These are phyloP conservation scores for Centrapalus pauciflorus DNA, from an alignment of 129 eudicot species.

Conservation along the genomic window DNA sequence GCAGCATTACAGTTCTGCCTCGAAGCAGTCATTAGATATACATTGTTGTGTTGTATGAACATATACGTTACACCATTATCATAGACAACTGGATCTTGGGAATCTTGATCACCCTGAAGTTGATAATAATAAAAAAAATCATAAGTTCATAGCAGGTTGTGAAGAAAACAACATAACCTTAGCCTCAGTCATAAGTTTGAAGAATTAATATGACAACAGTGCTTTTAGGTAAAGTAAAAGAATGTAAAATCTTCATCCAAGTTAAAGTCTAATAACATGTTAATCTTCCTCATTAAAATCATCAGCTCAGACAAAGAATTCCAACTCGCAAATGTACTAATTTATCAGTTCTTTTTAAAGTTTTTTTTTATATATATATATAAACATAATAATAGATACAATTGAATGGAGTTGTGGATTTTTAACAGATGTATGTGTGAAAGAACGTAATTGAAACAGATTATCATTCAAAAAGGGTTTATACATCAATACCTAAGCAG, in stretches of 20 bases:
- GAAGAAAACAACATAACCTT: background rate
- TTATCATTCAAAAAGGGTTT: background rate
- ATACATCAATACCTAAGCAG: background rate
- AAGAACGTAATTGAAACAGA: background rate
- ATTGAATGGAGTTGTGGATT: background rate
- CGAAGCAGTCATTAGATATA: slow-evolving; percentile 74
- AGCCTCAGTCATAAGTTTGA: background rate
- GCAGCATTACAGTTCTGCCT: slow-evolving; percentile 94
- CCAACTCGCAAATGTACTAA: background rate
- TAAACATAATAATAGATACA: background rate
- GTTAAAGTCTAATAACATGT: background rate
- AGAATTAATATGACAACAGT: background rate
- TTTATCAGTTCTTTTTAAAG: background rate
- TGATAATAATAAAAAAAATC: slow-evolving; percentile 8
- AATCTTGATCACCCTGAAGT: slow-evolving; percentile 59
- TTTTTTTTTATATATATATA: no score
- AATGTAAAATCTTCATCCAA: background rate
- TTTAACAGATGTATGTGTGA: background rate
- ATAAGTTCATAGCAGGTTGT: background rate
- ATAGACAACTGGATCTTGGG: slow-evolving; percentile 76
- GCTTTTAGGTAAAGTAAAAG: background rate
- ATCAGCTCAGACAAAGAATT: background rate
- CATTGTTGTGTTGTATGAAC: slow-evolving; percentile 86
- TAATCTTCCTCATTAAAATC: background rate
- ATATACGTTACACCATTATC: slow-evolving; percentile 83